Evolutionary conservation across 139 green algal species (phyloP), one percentile per base, ranked within the genome.

Genomic region (Micromonas pusilla): DNA sequence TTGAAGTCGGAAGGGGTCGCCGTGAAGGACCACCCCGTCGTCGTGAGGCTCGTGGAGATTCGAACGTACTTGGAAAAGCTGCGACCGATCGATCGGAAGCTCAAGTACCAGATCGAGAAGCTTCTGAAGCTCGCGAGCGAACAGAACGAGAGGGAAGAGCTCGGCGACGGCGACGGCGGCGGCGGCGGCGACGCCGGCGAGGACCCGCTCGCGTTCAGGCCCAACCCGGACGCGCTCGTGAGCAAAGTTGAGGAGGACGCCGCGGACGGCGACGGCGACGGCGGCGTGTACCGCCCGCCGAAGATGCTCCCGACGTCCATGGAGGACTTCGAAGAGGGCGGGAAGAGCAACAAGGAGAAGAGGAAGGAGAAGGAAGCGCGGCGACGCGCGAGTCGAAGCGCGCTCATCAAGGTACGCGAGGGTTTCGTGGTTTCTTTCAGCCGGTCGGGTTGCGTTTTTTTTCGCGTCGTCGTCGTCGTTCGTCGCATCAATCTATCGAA

Each of bases 101-200:
- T 99, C 68, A 74, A 92, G 52, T 96, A 97, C 86, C 95, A 98
- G 87, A 88, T 98, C 1, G 92, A 97, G 52, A 97, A 97, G 87
- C 90, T 98, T 45, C 85, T 98, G 33, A 81, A 84, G 19, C 31
- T 67, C 3, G 68, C 31, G 13, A 73, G n/a, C n/a, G n/a, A n/a
- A n/a, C n/a, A n/a, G n/a, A n/a, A n/a, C n/a, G n/a, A n/a, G n/a
- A n/a, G n/a, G n/a, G n/a, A 54, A 23, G 75, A 30, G 23, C 2
- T 19, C 26, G 72, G 30, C 16, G 45, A 19, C 31, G 71, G 53
- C 25, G 80, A 28, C 3, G 76, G n/a, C 25, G 67, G 25, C 34
- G 63, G 28, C 34, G 73, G 54, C 33, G 74, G 60, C 5, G 79
- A 63, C 28, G 63, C 28, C 4, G 70, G 26, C 33, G 76, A 67